These are phyloP conservation scores for Polychaeton citri DNA, from an alignment of 2,329 filamentous ascomycete species.

Conservation along the genomic window DNA sequence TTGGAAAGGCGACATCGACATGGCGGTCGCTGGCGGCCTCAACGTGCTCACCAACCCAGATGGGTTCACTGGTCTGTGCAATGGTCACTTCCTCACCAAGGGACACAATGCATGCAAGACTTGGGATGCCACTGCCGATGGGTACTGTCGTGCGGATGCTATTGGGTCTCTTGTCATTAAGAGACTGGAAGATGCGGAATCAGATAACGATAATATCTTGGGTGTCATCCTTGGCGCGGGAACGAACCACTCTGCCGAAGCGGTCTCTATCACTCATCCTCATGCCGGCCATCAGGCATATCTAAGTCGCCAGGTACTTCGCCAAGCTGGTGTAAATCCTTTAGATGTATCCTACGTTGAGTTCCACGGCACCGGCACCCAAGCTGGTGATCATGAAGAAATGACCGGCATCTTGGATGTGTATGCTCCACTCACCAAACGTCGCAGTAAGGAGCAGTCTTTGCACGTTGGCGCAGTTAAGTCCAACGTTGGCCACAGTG, in stretches of 20 bases:
- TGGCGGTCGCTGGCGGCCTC: slow-evolving; percentile 15
- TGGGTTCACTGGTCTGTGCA: slow-evolving; percentile 11
- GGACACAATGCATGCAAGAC: slow-evolving; percentile 13
- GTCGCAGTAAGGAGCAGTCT: slow-evolving; percentile 4
- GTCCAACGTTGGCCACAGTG: slow-evolving; percentile 16
- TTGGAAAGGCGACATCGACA: slow-evolving; percentile 18
- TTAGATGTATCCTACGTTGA: slow-evolving; percentile 17
- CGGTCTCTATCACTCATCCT: slow-evolving; percentile 17
- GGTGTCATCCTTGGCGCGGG: slow-evolving; percentile 10
- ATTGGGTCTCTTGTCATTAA: slow-evolving; percentile 17
- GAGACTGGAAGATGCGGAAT: slow-evolving; percentile 18
- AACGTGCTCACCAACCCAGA: slow-evolving; percentile 18
- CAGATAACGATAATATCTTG: slow-evolving; percentile 20
- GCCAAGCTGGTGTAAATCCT: slow-evolving; percentile 12
- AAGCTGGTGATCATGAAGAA: slow-evolving; percentile 19
- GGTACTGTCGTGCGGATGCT: slow-evolving; percentile 19
- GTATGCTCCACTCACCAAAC: slow-evolving; percentile 7
- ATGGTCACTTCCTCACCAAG: slow-evolving; percentile 15
- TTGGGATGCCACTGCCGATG: slow-evolving; percentile 16
- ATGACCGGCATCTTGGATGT: slow-evolving; percentile 13
- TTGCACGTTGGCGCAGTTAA: slow-evolving; percentile 15
- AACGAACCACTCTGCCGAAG: slow-evolving; percentile 15
- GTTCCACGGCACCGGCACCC: slow-evolving; percentile 23
- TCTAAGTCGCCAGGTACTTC: slow-evolving; percentile 8
- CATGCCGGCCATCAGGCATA: slow-evolving; percentile 12